Evolutionary conservation across 2,329 filamentous ascomycete species (phyloP).

Genomic region (Aspergillus ochraceus): DNA sequence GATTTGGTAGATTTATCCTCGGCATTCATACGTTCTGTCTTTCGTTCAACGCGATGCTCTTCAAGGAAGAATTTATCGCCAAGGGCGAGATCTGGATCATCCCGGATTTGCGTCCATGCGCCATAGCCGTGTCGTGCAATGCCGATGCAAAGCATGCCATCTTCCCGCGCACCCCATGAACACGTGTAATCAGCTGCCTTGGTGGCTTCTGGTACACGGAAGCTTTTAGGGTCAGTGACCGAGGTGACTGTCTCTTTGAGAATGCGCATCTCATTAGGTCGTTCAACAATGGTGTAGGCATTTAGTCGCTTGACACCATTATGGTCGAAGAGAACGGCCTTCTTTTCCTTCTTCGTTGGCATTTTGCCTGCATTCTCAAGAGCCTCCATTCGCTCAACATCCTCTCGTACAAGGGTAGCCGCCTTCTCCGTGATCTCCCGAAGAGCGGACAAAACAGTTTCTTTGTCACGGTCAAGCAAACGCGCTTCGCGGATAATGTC

Average conservation of each 20-base stretch:
- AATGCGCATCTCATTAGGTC: constrained; percentile 83
- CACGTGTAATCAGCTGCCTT: constrained; percentile 91
- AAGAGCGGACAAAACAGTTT: constrained; percentile 74
- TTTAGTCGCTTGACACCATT: constrained; percentile 92
- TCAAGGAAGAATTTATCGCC: constrained; percentile 92
- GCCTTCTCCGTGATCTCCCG: constrained; percentile 75
- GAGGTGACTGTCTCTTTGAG: constrained; percentile 71
- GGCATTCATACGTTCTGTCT: constrained; percentile 76
- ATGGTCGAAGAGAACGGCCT: constrained; percentile 94
- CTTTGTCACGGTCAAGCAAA: constrained; percentile 75
- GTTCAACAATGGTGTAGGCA: constrained; percentile 89
- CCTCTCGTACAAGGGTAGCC: constrained; percentile 70
- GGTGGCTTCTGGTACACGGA: constrained; percentile 85
- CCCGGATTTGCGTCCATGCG: constrained; percentile 90
- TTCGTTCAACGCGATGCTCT: constrained; percentile 97
- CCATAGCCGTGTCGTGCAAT: constrained; percentile 94
- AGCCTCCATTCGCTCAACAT: constrained; percentile 61
- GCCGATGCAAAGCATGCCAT: constrained; percentile 94
- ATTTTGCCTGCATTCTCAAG: constrained; percentile 74
- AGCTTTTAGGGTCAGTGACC: constrained; percentile 69
- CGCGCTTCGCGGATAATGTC: constrained; percentile 88
- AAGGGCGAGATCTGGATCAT: constrained; percentile 83
- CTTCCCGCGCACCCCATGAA: constrained; percentile 87
- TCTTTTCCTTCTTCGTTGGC: constrained; percentile 94
- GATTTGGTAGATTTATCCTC: constrained; percentile 66